Base-by-base conservation (phyloP, 148 eudicot species). In the Drosera capensis region DNA sequence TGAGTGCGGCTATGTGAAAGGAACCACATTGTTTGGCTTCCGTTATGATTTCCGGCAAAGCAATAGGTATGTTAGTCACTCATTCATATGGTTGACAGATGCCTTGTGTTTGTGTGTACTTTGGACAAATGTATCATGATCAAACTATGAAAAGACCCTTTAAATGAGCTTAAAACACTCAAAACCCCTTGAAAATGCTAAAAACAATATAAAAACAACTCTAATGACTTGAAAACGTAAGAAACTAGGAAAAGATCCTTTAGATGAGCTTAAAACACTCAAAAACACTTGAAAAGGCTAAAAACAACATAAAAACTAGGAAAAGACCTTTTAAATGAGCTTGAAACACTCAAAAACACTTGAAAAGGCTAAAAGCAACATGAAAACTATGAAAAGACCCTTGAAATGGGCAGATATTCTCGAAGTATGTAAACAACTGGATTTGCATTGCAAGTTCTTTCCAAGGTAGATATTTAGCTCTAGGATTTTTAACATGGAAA, bases 31-130 rank as follows among this genome's bases (percentile, higher is more conserved):
- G 71, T 90, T 90, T 48, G 97, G 97, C 45, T 80, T 68, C 52
- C 93, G 95, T 51, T 84, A 90, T 62, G 97, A 90, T 70, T 84
- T 84, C 64, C 79, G 95, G 13, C 97, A 90, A 75, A 90, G 97
- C 65, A 84, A 75, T 62, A 75, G 97, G 95, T 84, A 65, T 34
- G n/a, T 34, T 11, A 34, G 2, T 34, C 14, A 34, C 38, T 34
- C n/a, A 0, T 9, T 29, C 23, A 14, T 2, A 28, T 11, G 43
- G 21, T 20, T n/a, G 5, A 21, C 13, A 30, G 14, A 1, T 16
- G 12, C 20, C 16, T 15, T 17, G 36, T 12, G 14, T 15, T 4
- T 34, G n/a, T n/a, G 9, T 14, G 25, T 18, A 5, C 14, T 24
- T 46, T 16, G 21, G 18, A 47, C 15, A 41, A n/a, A n/a, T n/a